Conservation (phyloP, 2,329 filamentous ascomycete genomes). For the Xylariaceae sp. region DNA sequence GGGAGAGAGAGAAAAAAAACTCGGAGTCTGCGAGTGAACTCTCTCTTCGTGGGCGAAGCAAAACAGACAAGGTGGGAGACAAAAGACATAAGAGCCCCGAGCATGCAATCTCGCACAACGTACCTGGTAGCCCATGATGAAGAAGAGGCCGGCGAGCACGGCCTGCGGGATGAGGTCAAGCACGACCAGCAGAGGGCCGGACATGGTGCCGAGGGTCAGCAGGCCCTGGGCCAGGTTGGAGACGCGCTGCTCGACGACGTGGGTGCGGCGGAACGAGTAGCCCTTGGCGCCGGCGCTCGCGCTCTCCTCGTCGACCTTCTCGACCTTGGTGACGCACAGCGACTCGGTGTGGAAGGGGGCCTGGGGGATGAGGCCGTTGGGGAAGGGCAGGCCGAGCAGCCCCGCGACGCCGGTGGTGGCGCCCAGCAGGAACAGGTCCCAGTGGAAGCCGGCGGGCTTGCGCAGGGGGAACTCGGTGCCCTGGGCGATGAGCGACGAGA, state of each 20-base stretch:
- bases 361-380: constrained; percentile 77
- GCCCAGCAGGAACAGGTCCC: constrained; percentile 76
- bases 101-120: too few relatives aligned
- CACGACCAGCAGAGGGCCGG: constrained; percentile 63
- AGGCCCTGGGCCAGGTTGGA: constrained; percentile 74
- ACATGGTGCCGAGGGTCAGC: constrained; percentile 72
- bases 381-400: constrained; percentile 69
- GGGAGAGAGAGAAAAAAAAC: too few relatives aligned
- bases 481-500: constrained; percentile 75
- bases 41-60: too few relatives aligned
- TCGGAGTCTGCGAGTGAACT: too few relatives aligned
- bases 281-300: constrained; percentile 51
- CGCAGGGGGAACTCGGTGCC: constrained; percentile 74
- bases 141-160: constrained; percentile 74
- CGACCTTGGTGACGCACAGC: constrained; percentile 60
- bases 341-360: constrained; percentile 76
- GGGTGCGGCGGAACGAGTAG: constrained; percentile 42
- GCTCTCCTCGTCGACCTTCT: constrained; percentile 38
- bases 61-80: too few relatives aligned
- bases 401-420: constrained; percentile 70
- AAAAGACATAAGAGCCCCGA: too few relatives aligned
- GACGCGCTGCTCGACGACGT: constrained; percentile 70
- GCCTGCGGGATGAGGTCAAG: constrained; percentile 73
- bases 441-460: constrained; percentile 79
- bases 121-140: constrained; percentile 80